Percentiles rank a stretch among this genome's conserved stretches.
phyloP scores from a whole-genome alignment of 2,329 filamentous ascomycete species.

The Cryphonectria nitschkei region DNA sequence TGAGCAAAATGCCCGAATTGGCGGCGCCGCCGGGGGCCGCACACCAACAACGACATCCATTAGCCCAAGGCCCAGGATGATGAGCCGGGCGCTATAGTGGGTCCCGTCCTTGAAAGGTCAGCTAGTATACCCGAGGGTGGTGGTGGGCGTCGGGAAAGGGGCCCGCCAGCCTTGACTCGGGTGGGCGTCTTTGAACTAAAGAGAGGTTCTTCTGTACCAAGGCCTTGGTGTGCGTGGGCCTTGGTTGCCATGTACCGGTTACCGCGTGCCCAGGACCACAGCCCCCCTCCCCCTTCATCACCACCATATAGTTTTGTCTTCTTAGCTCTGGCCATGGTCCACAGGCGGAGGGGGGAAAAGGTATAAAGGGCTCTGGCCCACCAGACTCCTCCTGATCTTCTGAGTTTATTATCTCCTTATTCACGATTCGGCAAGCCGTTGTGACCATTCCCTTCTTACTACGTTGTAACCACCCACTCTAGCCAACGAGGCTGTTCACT shows the following conservation, averaged over 20 bases:
- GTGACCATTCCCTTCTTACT: slow-evolving; percentile 19
- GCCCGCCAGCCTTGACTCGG: slow-evolving; percentile 11
- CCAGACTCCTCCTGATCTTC: neutral
- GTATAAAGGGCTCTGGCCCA: slow-evolving; percentile 28
- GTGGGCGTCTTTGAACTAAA: slow-evolving; percentile 16
- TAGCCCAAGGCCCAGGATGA: neutral
- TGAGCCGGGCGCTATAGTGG: neutral
- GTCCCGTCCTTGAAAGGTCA: slow-evolving; percentile 9
- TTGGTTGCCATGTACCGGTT: slow-evolving; percentile 15
- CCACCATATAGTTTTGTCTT: neutral
- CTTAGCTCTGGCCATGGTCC: neutral
- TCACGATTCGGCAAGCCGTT: slow-evolving; percentile 27
- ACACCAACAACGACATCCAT: neutral
- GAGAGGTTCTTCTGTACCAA: slow-evolving; percentile 11
- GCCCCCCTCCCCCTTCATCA: neutral
- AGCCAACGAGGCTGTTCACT: slow-evolving; percentile 26
- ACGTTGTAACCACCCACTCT: slow-evolving; percentile 21
- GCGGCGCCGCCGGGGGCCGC: neutral
- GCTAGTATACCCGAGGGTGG: slow-evolving; percentile 22
- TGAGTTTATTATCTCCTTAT: neutral
- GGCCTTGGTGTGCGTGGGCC: neutral
- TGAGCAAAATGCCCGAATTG: slow-evolving; percentile 14
- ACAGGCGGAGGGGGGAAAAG: neutral
- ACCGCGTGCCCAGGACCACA: slow-evolving; percentile 18
- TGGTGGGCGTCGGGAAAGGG: slow-evolving; percentile 16